Conservation (phyloP, 768 basidiomycete genomes). For the Agaricus blazei region DNA sequence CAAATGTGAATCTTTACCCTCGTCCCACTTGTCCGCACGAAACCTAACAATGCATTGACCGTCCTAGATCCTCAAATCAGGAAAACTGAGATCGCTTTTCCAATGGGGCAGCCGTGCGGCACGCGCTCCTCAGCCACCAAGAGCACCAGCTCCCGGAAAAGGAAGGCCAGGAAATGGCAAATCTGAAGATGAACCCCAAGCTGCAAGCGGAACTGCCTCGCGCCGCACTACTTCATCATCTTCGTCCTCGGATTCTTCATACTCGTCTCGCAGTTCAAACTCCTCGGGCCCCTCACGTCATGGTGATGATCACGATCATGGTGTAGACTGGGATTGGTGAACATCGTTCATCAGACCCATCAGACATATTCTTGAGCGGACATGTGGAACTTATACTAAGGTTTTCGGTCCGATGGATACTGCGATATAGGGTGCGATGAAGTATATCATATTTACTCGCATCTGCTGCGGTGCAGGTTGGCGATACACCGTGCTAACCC, state of each 20-base stretch:
- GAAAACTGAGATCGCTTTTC: slow-evolving; percentile 1
- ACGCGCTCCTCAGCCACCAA: not conserved
- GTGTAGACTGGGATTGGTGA: slow-evolving; percentile 12
- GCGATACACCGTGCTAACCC: too few species aligned
- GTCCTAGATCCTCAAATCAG: not conserved
- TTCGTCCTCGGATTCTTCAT: not conserved
- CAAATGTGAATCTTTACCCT: not conserved
- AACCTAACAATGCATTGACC: not conserved
- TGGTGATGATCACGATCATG: not conserved
- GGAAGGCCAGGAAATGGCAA: not conserved
- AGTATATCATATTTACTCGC: too few species aligned
- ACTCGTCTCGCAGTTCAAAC: not conserved
- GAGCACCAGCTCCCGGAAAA: not conserved
- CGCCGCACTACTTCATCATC: not conserved
- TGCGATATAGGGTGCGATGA: too few species aligned
- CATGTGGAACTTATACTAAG: not conserved
- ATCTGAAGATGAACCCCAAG: not conserved
- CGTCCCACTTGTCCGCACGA: not conserved
- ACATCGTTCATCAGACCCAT: not conserved
- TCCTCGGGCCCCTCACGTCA: not conserved
- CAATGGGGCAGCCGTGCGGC: slow-evolving; percentile 1
- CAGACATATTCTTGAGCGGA: not conserved
- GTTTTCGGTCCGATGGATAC: not conserved
- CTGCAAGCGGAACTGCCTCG: not conserved
- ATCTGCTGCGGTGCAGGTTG: too few species aligned